Percentiles rank a stretch among this genome's conserved stretches.
These are phyloP conservation scores for Pugionium dolabratum DNA, from an alignment of 345 rosid genomes.

Conservation along the genomic window DNA sequence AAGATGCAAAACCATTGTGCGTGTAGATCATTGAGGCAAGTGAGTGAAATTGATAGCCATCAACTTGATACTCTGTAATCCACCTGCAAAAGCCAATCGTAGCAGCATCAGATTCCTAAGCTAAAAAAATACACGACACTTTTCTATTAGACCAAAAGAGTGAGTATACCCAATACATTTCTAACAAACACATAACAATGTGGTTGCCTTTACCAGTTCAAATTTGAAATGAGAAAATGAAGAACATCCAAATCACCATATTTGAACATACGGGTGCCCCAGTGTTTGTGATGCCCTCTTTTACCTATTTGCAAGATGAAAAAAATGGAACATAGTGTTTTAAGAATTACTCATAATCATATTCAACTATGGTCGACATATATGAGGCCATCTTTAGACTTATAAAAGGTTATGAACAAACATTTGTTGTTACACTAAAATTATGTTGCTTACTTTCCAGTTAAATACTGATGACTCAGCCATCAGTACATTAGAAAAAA, in stretches of 20 bases:
- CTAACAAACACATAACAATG: conserved; percentile 11
- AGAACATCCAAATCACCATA: conserved; percentile 89
- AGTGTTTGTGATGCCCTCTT: conserved; percentile 90
- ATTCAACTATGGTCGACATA: conserved; percentile 13
- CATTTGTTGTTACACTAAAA: conserved; percentile 15
- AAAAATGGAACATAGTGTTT: conserved; percentile 21
- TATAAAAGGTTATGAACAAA: conserved; percentile 9
- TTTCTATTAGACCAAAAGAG: conserved; percentile 21
- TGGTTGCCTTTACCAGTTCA: conserved; percentile 71
- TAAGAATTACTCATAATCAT: conserved; percentile 11
- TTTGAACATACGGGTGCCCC: conserved; percentile 99
- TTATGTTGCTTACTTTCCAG: conserved; percentile 12
- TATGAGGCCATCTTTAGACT: conserved; percentile 14
- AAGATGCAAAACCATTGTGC: conserved; percentile 92
- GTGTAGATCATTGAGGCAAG: conserved; percentile 91
- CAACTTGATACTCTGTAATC: conserved; percentile 82
- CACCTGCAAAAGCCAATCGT: conserved; percentile 62
- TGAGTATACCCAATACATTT: conserved; percentile 11
- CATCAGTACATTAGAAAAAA: conserved; percentile 20
- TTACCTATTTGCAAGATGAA: conserved; percentile 57
- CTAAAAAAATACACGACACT: conserved; percentile 19
- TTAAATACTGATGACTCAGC: conserved; percentile 9
- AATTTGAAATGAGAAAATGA: conserved; percentile 84
- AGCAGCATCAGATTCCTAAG: conserved; percentile 22
- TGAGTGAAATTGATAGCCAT: conserved; percentile 96